These are phyloP conservation scores for Petunia hybrid DNA, from an alignment of 305 asterid species.

Conservation along the genomic window DNA sequence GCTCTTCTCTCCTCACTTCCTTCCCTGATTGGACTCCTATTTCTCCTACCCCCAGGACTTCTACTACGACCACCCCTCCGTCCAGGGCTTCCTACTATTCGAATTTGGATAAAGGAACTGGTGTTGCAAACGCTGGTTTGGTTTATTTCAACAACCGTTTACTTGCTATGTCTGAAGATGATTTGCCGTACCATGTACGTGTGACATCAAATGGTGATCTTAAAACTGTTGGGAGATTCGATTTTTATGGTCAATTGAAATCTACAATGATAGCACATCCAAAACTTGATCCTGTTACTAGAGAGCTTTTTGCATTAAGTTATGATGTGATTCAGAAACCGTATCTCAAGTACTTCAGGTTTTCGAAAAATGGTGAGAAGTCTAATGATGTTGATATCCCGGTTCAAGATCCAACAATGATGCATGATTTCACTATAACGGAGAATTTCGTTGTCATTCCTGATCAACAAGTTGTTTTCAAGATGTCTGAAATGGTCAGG, in stretches of 20 bases:
- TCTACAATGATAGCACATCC: slow-evolving; percentile 95
- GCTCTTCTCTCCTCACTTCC: too few species aligned
- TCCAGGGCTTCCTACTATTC: too few species aligned
- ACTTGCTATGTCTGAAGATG: slow-evolving; percentile 90
- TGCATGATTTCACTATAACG: slow-evolving; percentile 88
- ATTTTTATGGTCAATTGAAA: slow-evolving; percentile 55
- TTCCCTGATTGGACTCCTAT: too few species aligned
- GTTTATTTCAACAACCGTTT: slow-evolving; percentile 73
- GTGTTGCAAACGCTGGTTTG: slow-evolving; percentile 88
- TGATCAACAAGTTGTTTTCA: slow-evolving; percentile 92
- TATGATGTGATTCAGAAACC: slow-evolving; percentile 86
- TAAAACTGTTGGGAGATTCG: slow-evolving; percentile 62
- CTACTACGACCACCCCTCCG: too few species aligned
- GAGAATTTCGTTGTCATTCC: slow-evolving; percentile 70
- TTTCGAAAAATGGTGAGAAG: slow-evolving; percentile 59
- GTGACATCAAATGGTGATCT: slow-evolving; percentile 69
- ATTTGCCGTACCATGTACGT: slow-evolving; percentile 73
- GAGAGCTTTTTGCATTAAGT: slow-evolving; percentile 80
- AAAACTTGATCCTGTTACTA: slow-evolving; percentile 74
- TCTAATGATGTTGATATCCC: slow-evolving; percentile 78
- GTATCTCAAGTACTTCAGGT: slow-evolving; percentile 69
- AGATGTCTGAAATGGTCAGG: slow-evolving; percentile 74
- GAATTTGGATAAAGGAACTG: slow-evolving; percentile 80
- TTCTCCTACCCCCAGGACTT: too few species aligned
- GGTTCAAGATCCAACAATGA: slow-evolving; percentile 79